A percentile compares a stretch with the other conserved stretches of the same genome.
These are phyloP conservation scores for Naganishia albida DNA, from an alignment of 1,284 basidiomycete species.

Conservation along the genomic window DNA sequence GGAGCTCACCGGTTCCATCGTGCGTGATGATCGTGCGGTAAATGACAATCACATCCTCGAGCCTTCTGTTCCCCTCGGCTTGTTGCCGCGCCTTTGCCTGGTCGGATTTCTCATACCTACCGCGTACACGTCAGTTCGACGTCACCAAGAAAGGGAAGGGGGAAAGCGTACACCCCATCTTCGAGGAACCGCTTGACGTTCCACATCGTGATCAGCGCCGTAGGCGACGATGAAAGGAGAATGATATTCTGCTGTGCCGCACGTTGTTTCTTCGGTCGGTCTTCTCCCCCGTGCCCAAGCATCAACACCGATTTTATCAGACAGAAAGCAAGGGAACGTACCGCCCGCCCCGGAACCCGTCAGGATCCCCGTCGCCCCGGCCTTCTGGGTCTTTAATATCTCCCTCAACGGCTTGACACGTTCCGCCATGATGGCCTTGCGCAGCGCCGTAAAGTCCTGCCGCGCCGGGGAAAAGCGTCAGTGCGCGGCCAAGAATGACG, in stretches of 20 bases:
- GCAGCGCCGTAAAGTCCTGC: conserved; percentile 34
- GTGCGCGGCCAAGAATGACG: neutral
- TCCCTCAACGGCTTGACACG: conserved; percentile 32
- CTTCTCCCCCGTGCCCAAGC: conserved; percentile 5
- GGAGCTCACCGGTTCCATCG: conserved; percentile 39
- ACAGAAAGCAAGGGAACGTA: neutral
- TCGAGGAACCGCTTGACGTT: conserved; percentile 93
- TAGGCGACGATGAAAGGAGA: conserved; percentile 92
- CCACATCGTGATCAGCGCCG: conserved; percentile 94
- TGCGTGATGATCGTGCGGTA: conserved; percentile 67
- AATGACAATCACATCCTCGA: conserved; percentile 81
- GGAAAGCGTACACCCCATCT: conserved; percentile 69
- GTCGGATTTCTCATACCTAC: conserved; percentile 37
- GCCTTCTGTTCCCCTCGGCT: conserved; percentile 69
- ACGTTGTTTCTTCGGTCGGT: conserved; percentile 28
- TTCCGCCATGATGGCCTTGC: conserved; percentile 31
- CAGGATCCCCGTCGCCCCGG: conserved; percentile 27
- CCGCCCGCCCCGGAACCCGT: neutral
- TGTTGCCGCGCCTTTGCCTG: conserved; percentile 59
- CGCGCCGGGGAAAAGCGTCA: neutral
- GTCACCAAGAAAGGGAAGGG: conserved; percentile 5
- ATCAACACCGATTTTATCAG: neutral
- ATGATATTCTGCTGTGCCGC: conserved; percentile 73
- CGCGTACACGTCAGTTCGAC: neutral
- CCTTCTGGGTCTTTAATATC: conserved; percentile 36